phyloP scores from a whole-genome alignment of 768 basidiomycete genomes.

The Suillus variegatus region DNA sequence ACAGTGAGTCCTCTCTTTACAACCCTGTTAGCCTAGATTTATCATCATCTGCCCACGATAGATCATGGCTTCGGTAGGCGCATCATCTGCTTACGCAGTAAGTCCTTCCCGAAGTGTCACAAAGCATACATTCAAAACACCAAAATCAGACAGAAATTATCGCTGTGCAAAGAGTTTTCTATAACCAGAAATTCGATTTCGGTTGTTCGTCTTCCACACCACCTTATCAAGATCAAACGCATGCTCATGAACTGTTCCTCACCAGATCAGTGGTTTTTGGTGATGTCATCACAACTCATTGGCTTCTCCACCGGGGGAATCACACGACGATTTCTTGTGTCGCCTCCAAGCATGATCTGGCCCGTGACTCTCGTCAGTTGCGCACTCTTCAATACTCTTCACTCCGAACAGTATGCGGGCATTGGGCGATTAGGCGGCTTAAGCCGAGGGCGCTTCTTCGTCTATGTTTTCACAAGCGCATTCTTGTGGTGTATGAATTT shows the following conservation, averaged over 20 bases:
- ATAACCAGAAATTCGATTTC: slow-evolving; percentile 62
- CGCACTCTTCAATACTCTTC: slow-evolving; percentile 76
- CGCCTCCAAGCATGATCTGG: slow-evolving; percentile 66
- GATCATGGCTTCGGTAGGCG: slow-evolving; percentile 60
- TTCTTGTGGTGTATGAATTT: slow-evolving; percentile 56
- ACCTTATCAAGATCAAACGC: slow-evolving; percentile 6
- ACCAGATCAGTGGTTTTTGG: slow-evolving; percentile 76
- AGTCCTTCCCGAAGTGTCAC: slow-evolving; percentile 20
- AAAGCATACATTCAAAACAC: slow-evolving; percentile 7
- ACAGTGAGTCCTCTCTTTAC: slow-evolving; percentile 41
- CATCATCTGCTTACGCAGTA: slow-evolving; percentile 62
- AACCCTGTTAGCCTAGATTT: slow-evolving; percentile 34
- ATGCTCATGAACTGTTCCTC: slow-evolving; percentile 19
- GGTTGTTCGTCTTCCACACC: slow-evolving; percentile 44
- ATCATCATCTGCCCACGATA: slow-evolving; percentile 22
- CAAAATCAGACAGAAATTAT: slow-evolving; percentile 58
- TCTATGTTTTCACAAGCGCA: slow-evolving; percentile 59
- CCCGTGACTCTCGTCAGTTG: slow-evolving; percentile 74
- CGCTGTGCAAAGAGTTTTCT: slow-evolving; percentile 76
- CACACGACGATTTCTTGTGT: slow-evolving; percentile 72
- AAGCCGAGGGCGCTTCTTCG: slow-evolving; percentile 77
- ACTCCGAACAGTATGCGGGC: slow-evolving; percentile 67
- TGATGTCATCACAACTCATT: slow-evolving; percentile 75
- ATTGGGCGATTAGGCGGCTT: slow-evolving; percentile 63
- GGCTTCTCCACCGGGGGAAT: slow-evolving; percentile 84